Conservation (phyloP, 495 filamentous ascomycete species). For the Amorphotheca resinae region DNA sequence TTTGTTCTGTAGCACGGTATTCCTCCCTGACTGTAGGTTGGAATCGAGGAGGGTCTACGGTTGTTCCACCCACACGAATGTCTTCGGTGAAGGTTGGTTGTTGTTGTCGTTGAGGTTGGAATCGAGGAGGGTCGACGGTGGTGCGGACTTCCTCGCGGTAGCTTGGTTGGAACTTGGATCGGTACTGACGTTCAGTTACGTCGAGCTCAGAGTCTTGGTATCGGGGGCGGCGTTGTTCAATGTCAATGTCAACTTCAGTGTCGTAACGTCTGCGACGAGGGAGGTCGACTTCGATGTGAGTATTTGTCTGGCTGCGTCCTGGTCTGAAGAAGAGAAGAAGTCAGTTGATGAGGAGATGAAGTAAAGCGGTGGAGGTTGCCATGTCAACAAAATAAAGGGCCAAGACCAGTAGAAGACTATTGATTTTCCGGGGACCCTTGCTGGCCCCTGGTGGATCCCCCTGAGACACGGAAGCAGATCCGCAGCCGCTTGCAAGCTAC, state of each 20-base stretch:
- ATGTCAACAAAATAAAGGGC: slow-evolving; percentile 23
- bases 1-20: slow-evolving; percentile 10
- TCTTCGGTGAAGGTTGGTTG: slow-evolving; percentile 8
- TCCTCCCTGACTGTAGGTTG: slow-evolving; percentile 19
- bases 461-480: slow-evolving; percentile 11
- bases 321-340: slow-evolving; percentile 25
- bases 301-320: slow-evolving; percentile 43
- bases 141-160: slow-evolving; percentile 42
- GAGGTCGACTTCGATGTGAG: slow-evolving; percentile 48
- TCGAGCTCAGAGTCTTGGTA: slow-evolving; percentile 55
- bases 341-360: slow-evolving; percentile 11
- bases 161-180: slow-evolving; percentile 58
- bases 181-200: slow-evolving; percentile 74
- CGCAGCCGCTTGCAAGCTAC: not conserved
- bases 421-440: slow-evolving; percentile 15
- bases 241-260: slow-evolving; percentile 21
- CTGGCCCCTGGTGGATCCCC: not conserved
- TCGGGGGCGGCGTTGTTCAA: slow-evolving; percentile 21
- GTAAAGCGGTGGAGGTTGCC: slow-evolving; percentile 19
- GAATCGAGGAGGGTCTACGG: slow-evolving; percentile 25
- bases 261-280: slow-evolving; percentile 33
- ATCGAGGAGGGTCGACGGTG: slow-evolving; percentile 25
- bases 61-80: slow-evolving; percentile 11
- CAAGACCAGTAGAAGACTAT: slow-evolving; percentile 21
- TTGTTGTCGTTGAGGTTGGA: slow-evolving; percentile 28